Conservation (phyloP, 2,329 filamentous ascomycete species). For the Apiospora koreana region DNA sequence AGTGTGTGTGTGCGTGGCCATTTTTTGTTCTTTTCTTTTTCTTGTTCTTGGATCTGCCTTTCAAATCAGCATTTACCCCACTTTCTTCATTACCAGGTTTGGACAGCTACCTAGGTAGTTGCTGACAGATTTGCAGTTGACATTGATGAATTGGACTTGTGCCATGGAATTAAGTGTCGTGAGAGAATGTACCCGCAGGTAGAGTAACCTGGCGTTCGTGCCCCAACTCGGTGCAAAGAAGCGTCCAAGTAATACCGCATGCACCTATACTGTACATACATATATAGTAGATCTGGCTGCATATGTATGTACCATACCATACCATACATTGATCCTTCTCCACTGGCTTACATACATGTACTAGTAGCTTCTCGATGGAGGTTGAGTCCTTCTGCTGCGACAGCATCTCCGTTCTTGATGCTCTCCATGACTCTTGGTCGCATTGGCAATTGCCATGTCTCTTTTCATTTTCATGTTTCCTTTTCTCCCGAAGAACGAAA, state of each 20-base stretch:
- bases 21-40: background rate
- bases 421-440: background rate
- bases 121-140: background rate
- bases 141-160: too few relatives aligned
- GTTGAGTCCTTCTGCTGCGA: background rate
- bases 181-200: background rate
- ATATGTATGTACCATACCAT: conserved; percentile 5
- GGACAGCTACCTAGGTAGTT: background rate
- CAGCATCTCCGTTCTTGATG: background rate
- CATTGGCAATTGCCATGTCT: background rate
- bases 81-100: conserved; percentile 8
- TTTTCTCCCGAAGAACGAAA: background rate
- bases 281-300: background rate
- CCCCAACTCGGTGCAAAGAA: background rate
- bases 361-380: background rate
- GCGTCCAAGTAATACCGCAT: background rate
- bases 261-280: background rate
- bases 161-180: too few relatives aligned
- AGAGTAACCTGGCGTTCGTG: background rate
- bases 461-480: background rate
- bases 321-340: background rate
- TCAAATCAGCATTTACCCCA: conserved; percentile 10
- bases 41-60: background rate
- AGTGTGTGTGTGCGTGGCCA: background rate
- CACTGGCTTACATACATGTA: background rate